Conservation (phyloP, 78 protist species). For the Creolimax fragrantissima region DNA sequence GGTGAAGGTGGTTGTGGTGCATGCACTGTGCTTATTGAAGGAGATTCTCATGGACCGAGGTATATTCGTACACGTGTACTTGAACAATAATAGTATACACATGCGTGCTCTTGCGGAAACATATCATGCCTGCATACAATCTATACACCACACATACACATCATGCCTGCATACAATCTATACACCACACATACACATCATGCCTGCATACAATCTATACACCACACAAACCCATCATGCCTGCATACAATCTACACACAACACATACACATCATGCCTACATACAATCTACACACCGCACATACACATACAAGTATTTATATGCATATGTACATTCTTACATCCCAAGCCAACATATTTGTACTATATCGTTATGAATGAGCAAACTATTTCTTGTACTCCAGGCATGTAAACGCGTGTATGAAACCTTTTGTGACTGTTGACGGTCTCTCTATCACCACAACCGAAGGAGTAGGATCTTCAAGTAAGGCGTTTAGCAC, state of each 20-base stretch:
- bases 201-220: neutral
- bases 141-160: neutral
- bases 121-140: neutral
- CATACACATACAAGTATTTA: neutral
- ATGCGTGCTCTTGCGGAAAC: neutral
- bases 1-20: constrained; percentile 95
- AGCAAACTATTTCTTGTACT: neutral
- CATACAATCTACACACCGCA: neutral
- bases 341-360: no score
- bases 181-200: neutral
- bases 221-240: neutral
- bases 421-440: constrained; percentile 55
- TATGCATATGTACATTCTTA: neutral
- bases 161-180: neutral
- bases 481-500: constrained; percentile 35
- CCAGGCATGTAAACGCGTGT: constrained; percentile 61
- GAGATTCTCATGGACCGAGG: neutral
- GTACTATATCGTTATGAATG: no score
- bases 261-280: neutral
- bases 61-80: no score
- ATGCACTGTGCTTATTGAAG: constrained; percentile 75
- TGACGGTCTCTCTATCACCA: constrained; percentile 58
- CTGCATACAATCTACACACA: neutral
- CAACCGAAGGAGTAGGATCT: constrained; percentile 77
- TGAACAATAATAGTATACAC: no score